Base-by-base conservation (phyloP, 371 early-diverging fungal species). In the Mucor indicus region DNA sequence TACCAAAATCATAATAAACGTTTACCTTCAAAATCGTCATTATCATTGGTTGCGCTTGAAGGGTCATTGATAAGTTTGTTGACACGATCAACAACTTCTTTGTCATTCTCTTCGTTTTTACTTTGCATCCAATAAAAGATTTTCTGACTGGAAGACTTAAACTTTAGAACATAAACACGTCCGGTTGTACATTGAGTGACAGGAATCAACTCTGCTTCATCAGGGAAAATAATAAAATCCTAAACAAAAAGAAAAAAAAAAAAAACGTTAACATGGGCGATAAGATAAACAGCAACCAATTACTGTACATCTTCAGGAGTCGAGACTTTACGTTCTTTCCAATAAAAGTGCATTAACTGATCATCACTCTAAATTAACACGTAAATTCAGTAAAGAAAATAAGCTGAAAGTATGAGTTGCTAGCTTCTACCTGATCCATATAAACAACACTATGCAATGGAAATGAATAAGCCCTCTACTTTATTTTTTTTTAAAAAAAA, bases 121-220 rank as follows among this genome's bases (percentile, higher is more conserved):
- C 78, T 83, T 56, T 92, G 92, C 75, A 90, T 82, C 92, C 92
- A 92, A 50, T 87, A 89, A 63, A 92, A 91, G 35, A 79, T 60
- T 30, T 83, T 80, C 60, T 83, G 81, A 49, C 72, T 68, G 3
- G 89, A 87, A 0, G 89, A 83, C 62, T 81, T 81, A 67, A 87
- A 91, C 58, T 82, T 79, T 25, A 92, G 72, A 30, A 87, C 63
- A 55, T 81, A 80, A 0, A 90, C 90, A 38, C 91, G 87, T 7
- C 83, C 92, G 24, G 77, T 77, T 7, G 89, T 77, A 49, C 82
- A 83, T 60, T 90, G 74, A 31, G 58, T 47, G 3, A 90, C 89
- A 10, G 67, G 69, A 13, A 76, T 60, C n/a, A 89, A 64, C 38
- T 81, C 81, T 15, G 88, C 87, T 50, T 91, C 92, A 24, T 82